A percentile compares a stretch with the other conserved stretches of the same genome.
phyloP scores from a whole-genome alignment of 1,139 yeast genomes.

The Zygosaccharomyces sapae region DNA sequence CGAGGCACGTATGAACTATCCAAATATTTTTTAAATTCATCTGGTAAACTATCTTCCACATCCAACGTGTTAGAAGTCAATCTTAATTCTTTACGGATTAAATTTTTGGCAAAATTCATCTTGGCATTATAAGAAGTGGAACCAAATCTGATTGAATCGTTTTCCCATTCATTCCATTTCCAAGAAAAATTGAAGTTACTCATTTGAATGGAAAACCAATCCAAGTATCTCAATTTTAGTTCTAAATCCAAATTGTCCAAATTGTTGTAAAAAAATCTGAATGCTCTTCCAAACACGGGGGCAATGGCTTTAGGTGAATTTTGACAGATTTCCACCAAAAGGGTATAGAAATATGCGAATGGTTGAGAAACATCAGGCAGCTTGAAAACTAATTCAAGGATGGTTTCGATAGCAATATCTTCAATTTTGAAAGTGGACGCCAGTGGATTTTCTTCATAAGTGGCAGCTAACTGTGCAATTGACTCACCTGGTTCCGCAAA shows the following conservation, averaged over 20 bases:
- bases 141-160: slow-evolving; percentile 44
- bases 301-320: slow-evolving; percentile 87
- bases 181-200: slow-evolving; percentile 93
- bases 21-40: slow-evolving; percentile 63
- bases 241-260: slow-evolving; percentile 71
- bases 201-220: slow-evolving; percentile 92
- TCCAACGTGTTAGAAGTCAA: slow-evolving; percentile 64
- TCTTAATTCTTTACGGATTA: slow-evolving; percentile 79
- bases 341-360: slow-evolving; percentile 74
- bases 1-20: slow-evolving; percentile 46
- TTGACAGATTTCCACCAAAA: slow-evolving; percentile 85
- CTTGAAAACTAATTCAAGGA: slow-evolving; percentile 71
- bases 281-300: slow-evolving; percentile 91
- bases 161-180: slow-evolving; percentile 97
- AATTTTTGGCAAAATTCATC: slow-evolving; percentile 66
- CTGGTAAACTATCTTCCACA: slow-evolving; percentile 71
- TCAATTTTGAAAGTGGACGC: slow-evolving; percentile 83
- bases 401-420: slow-evolving; percentile 81
- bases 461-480: slow-evolving; percentile 61
- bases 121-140: slow-evolving; percentile 60
- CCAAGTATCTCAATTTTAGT: slow-evolving; percentile 65
- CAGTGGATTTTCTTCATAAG: slow-evolving; percentile 38
- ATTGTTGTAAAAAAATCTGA: slow-evolving; percentile 73
- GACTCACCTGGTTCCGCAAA: slow-evolving; percentile 86
- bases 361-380: slow-evolving; percentile 66